phyloP scores from a whole-genome alignment of 2,329 filamentous ascomycete species.

The Fusarium falciforme region DNA sequence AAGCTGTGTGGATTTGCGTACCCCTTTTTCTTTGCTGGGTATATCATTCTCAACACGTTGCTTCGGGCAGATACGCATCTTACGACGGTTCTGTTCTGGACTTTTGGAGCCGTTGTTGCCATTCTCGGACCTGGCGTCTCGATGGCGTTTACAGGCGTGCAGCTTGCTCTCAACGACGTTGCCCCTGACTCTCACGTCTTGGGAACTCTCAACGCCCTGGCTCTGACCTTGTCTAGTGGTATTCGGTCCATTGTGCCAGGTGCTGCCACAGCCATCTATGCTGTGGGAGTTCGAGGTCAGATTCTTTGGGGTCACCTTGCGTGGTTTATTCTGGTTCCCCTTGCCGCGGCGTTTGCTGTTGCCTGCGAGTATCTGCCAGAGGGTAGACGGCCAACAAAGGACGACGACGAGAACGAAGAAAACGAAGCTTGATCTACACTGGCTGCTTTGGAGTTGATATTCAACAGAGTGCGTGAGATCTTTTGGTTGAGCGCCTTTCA shows the following conservation, averaged over 20 bases:
- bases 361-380: conserved; percentile 44
- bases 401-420: conserved; percentile 22
- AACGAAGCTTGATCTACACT: neutral
- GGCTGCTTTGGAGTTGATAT: neutral
- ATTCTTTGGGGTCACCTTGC: conserved; percentile 69
- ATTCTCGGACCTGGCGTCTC: conserved; percentile 70
- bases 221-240: conserved; percentile 68
- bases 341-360: conserved; percentile 44
- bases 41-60: conserved; percentile 66
- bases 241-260: conserved; percentile 75
- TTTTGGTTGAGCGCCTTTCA: neutral
- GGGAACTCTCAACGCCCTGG: conserved; percentile 75
- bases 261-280: conserved; percentile 74
- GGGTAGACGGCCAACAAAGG: conserved; percentile 33
- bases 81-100: conserved; percentile 66
- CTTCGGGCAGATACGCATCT: conserved; percentile 51
- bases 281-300: conserved; percentile 71
- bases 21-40: conserved; percentile 71
- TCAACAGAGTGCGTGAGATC: neutral
- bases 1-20: conserved; percentile 65
- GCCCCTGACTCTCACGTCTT: conserved; percentile 72
- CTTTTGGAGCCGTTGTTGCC: conserved; percentile 53
- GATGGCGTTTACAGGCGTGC: conserved; percentile 78
- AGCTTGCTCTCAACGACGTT: conserved; percentile 81
- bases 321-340: conserved; percentile 49